Base-by-base conservation (phyloP, 306 rosid species). In the Quillaja saponaria region DNA sequence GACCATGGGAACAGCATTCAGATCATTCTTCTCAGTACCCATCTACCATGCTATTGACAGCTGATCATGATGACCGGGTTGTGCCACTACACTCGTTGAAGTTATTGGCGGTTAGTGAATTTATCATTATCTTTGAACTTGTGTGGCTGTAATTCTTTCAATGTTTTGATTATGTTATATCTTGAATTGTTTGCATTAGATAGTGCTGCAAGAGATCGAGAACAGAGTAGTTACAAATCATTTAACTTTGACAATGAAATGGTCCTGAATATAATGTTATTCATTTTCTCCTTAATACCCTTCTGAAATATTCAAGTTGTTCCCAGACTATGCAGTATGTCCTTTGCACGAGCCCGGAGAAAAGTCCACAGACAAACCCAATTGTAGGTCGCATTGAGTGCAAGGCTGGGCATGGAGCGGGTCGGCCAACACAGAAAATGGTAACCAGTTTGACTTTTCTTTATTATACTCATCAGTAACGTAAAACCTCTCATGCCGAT, bases 1-100 rank as follows among this genome's bases (percentile, higher is more conserved):
- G 96, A 77, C 96, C 95, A 37, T 92, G 99, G 99, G 96, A 86
- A 45, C 76, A 73, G 33, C 60, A 66, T 68, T 44, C 82, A 0
- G 74, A 55, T 63, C 50, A 66, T 69, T 63, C 68, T 71, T 33
- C 61, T 57, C 99, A 89, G 80, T 92, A 92, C 72, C 99, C 96
- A 69, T 55, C 96, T 47, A 89, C 91, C 49, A 86, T 92, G 95
- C 61, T 92, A 58, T 66, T 92, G 84, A 92, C 99, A 0, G 99
- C 99, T 63, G 99, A 92, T 83, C 99, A 92, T 19, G 99, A 92
- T 67, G 98, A 92, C 57, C 92, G 98, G 50, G 98, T 92, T 52
- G 99, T 92, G 47, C 99, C 95, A 13, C 50, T 92, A 66, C 95
- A 92, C 80, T 82, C 96, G 0, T 76, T 86, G 80, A 89, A 92